Percentiles rank a stretch among this genome's conserved stretches.
phyloP scores from a whole-genome alignment of 108 stramenopile species.

The Nitzschia palea region DNA sequence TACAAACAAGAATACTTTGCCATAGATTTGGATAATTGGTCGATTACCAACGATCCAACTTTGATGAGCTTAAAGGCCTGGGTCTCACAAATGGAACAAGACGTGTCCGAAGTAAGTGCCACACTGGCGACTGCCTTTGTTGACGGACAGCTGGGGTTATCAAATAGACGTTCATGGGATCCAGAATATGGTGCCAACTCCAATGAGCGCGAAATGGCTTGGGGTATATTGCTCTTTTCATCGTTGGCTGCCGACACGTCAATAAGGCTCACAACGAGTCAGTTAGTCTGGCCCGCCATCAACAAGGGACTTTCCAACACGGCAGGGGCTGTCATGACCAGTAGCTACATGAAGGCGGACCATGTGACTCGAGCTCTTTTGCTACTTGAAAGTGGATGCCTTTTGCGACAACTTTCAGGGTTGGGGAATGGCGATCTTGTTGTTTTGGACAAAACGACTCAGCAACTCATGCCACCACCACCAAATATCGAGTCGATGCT shows the following conservation, averaged over 20 bases:
- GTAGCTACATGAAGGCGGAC: conserved; percentile 30
- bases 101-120: conserved; percentile 9
- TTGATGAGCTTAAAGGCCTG: conserved; percentile 10
- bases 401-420: conserved; percentile 57
- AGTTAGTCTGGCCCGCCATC: conserved; percentile 79
- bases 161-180: conserved; percentile 28
- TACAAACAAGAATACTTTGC: conserved; percentile 27
- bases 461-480: conserved; percentile 73
- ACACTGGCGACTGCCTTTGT: conserved; percentile 41
- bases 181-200: conserved; percentile 35
- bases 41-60: conserved; percentile 20
- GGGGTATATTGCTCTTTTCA: conserved; percentile 44
- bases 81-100: neutral
- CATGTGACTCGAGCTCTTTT: conserved; percentile 54
- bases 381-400: conserved; percentile 74
- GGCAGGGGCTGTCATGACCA: conserved; percentile 23
- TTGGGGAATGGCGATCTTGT: conserved; percentile 84
- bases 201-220: conserved; percentile 35
- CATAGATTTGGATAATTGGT: conserved; percentile 27
- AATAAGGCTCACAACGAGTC: conserved; percentile 30
- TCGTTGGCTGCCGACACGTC: conserved; percentile 25
- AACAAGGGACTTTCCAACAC: conserved; percentile 60
- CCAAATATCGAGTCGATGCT: conserved; percentile 69
- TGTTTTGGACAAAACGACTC: conserved; percentile 34
- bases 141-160: conserved; percentile 11